Evolutionary conservation across 129 eudicot genomes (phyloP), one percentile per base, ranked within the genome.

Genomic region (Flaveria robusta): DNA sequence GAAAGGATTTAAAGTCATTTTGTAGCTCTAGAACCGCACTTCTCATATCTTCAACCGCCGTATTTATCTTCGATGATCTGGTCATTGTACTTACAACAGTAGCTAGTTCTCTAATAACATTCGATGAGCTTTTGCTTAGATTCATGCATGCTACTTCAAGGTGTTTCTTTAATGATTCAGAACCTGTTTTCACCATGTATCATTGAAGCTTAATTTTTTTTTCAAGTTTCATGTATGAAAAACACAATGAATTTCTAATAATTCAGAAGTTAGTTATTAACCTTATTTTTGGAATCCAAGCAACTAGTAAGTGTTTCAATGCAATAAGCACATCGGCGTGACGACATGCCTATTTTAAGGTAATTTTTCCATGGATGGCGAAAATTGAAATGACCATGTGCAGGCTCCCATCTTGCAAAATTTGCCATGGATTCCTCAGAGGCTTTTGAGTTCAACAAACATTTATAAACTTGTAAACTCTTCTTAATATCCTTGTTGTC

Each of bases 341-440:
- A 67, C 22, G 85, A 59, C 27, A 81, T 56, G 24, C 92, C 84
- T n/a, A 87, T 74, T 74, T 82, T 82, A 50, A 82, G 68, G 75
- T 87, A 87, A 50, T 79, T 79, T 73, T 77, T 83, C 92, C 92
- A 87, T 18, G 92, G 89, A 82, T 87, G 85, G 41, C 71, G 62
- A 74, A 85, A 85, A 64, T 27, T 82, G 82, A 87, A 87, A 2
- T 39, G 66, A 11, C 92, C 92, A 70, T 87, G 89, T n/a, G 83
- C 82, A 79, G 92, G 92, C 75, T 87, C 89, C 92, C 92, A 85
- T 87, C 87, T 74, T 31, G 89, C 92, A 74, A 82, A 87, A 49
- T 79, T 56, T 2, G 89, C 89, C 96, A 89, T 67, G 22, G 89
- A 37, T 63, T 89, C 96, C 79, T 89, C 91, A 0, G 89, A 43